Conservation (phyloP, 768 basidiomycete genomes). For the Dioszegia aurantiaca region DNA sequence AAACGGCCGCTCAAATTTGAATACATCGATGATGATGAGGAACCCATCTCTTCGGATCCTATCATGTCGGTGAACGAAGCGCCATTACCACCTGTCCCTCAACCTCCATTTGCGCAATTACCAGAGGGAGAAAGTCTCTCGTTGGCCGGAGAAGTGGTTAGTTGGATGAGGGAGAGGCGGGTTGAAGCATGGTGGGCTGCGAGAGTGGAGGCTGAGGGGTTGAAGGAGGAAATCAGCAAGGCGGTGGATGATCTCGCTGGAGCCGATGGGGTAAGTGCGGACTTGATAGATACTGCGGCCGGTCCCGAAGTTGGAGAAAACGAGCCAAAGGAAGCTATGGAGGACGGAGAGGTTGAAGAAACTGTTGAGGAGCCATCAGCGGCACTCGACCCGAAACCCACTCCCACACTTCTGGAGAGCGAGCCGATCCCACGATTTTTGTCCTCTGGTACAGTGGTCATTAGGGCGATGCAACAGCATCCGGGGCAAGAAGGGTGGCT, state of each 20-base stretch:
- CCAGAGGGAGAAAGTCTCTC: constrained; percentile 36
- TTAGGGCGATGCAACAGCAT: constrained; percentile 41
- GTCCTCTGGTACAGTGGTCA: constrained; percentile 44
- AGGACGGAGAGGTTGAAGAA: constrained; percentile 9
- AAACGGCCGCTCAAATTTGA: constrained; percentile 21
- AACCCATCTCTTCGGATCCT: constrained; percentile 21
- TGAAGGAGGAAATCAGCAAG: constrained; percentile 4
- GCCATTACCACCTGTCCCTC: constrained; percentile 36
- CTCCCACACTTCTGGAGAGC: no score
- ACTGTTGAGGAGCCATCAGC: not conserved
- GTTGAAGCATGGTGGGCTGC: constrained; percentile 40
- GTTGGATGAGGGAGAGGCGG: constrained; percentile 47
- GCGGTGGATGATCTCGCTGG: not conserved
- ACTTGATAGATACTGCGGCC: no score
- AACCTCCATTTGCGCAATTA: constrained; percentile 37
- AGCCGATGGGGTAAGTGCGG: no score
- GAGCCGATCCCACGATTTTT: constrained; percentile 24
- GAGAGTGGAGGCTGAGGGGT: constrained; percentile 6
- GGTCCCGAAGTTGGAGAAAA: constrained; percentile 2
- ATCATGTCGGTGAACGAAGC: constrained; percentile 46
- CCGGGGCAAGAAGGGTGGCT: constrained; percentile 55
- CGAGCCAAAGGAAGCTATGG: not conserved
- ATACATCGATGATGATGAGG: constrained; percentile 39
- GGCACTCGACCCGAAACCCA: not conserved
- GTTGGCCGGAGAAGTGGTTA: constrained; percentile 48